Conservation (phyloP, 2,329 filamentous ascomycete genomes). For the Aspergillus proliferans region DNA sequence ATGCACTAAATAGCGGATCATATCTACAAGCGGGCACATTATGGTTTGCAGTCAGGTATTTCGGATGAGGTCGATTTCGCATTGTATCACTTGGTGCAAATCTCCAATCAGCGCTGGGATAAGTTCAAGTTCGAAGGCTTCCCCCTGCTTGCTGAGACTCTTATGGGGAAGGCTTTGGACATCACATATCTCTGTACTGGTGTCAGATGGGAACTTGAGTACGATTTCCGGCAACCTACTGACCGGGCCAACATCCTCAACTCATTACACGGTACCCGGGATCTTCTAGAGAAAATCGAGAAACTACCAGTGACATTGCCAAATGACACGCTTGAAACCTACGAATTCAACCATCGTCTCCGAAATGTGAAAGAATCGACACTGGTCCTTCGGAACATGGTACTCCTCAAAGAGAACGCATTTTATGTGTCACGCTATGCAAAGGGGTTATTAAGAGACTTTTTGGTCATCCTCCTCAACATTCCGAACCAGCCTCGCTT, state of each 20-base stretch:
- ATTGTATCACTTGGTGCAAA: slow-evolving; percentile 87
- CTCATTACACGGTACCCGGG: slow-evolving; percentile 59
- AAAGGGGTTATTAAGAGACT: slow-evolving; percentile 61
- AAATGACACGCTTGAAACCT: slow-evolving; percentile 63
- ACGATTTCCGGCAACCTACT: slow-evolving; percentile 51
- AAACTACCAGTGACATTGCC: slow-evolving; percentile 55
- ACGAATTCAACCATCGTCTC: slow-evolving; percentile 63
- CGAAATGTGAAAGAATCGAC: slow-evolving; percentile 78
- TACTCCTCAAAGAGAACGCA: slow-evolving; percentile 86
- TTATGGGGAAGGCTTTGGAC: slow-evolving; percentile 77
- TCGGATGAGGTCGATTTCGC: slow-evolving; percentile 84
- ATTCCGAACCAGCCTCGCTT: slow-evolving; percentile 65
- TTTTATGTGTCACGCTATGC: slow-evolving; percentile 69
- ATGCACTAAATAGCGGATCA: slow-evolving; percentile 38
- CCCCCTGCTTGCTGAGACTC: slow-evolving; percentile 75
- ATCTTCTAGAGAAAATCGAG: slow-evolving; percentile 67
- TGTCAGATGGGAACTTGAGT: slow-evolving; percentile 73
- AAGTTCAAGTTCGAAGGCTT: slow-evolving; percentile 95
- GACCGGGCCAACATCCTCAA: slow-evolving; percentile 55
- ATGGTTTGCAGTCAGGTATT: slow-evolving; percentile 73
- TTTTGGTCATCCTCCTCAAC: slow-evolving; percentile 74
- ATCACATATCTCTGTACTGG: slow-evolving; percentile 75
- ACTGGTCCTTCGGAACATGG: slow-evolving; percentile 89
- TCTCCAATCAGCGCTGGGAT: slow-evolving; percentile 88
- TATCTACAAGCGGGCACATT: slow-evolving; percentile 83